Conservation (phyloP, 2,329 filamentous ascomycete species). For the Beauveria australis region DNA sequence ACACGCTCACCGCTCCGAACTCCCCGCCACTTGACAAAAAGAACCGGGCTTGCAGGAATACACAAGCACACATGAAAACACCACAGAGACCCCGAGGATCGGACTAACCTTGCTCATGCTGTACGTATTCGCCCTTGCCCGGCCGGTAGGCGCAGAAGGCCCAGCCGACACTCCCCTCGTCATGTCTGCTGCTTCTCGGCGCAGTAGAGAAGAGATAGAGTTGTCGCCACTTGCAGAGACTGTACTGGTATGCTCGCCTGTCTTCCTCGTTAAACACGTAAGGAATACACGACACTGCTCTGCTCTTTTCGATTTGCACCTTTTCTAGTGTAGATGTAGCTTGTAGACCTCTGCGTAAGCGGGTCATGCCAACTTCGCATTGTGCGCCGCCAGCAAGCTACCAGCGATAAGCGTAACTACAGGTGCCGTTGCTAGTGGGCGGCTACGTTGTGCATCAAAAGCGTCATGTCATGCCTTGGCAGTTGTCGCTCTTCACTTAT, state of each 20-base stretch:
- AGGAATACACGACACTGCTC: not conserved
- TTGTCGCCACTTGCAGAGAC: not conserved
- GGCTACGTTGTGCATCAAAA: not conserved
- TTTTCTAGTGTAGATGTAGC: conserved; percentile 1
- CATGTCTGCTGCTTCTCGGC: conserved; percentile 1
- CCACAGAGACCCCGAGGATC: not conserved
- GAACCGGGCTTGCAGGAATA: not conserved
- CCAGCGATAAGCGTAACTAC: not conserved
- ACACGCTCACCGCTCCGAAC: not conserved
- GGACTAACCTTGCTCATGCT: conserved; percentile 32
- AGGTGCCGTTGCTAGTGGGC: not conserved
- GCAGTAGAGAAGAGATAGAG: not conserved
- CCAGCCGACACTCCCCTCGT: conserved; percentile 30
- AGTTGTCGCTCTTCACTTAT: not conserved
- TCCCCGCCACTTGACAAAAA: not conserved
- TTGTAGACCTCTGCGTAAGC: not conserved
- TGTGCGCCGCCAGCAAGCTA: not conserved
- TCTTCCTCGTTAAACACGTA: not conserved
- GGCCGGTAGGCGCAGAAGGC: conserved; percentile 22
- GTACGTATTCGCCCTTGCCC: conserved; percentile 30
- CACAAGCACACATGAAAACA: conserved; percentile 1
- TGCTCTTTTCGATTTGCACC: not conserved
- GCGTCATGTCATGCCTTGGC: not conserved
- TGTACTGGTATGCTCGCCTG: not conserved
- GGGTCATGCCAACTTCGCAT: not conserved